Base-by-base conservation (phyloP, 495 filamentous ascomycete genomes). In the Trichocladium uniseriatum region DNA sequence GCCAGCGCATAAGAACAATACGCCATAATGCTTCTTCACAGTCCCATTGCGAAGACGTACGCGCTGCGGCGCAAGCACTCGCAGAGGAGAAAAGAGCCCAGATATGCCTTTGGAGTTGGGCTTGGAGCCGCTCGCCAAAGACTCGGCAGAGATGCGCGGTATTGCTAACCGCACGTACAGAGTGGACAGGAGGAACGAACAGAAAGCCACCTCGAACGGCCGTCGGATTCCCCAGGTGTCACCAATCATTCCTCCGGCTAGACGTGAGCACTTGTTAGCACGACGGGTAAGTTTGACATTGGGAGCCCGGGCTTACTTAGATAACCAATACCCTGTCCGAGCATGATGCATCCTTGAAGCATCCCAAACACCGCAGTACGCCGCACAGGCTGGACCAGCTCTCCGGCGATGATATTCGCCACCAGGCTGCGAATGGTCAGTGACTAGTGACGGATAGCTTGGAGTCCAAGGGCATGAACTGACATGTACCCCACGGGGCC, bases 401-500 rank as follows among this genome's bases (percentile, higher is more conserved):
- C 74, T 14, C 72, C 66, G 19, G 72, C 73, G 24, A 74, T 70
- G 37, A 72, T 73, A 53, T 81, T 81, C 19, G 78, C 62, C 5
- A 78, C 64, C 1, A 81, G 63, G 22, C 65, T 69, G 20, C 9
- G 28, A 5, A n/a, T n/a, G 10, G 6, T 34, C 38, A 13, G 10
- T 4, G 18, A 27, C 24, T 27, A 27, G 24, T n/a, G n/a, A n/a
- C n/a, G n/a, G n/a, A n/a, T 15, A 18, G 35, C 24, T 1, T 6
- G 3, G 13, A 18, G 3, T 2, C 2, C 20, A 6, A 18, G 14
- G 8, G 15, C 16, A 6, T 4, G 2, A 34, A 57, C 65, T n/a
- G 42, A 70, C 48, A 79, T 65, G 48, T 79, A 81, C 2, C 78
- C 78, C 11, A 66, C 68, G 1, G 77, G 78, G 0, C 78, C 78